Base-by-base conservation (phyloP, 2,329 filamentous ascomycete species). In the Macroventuria anomochaeta region DNA sequence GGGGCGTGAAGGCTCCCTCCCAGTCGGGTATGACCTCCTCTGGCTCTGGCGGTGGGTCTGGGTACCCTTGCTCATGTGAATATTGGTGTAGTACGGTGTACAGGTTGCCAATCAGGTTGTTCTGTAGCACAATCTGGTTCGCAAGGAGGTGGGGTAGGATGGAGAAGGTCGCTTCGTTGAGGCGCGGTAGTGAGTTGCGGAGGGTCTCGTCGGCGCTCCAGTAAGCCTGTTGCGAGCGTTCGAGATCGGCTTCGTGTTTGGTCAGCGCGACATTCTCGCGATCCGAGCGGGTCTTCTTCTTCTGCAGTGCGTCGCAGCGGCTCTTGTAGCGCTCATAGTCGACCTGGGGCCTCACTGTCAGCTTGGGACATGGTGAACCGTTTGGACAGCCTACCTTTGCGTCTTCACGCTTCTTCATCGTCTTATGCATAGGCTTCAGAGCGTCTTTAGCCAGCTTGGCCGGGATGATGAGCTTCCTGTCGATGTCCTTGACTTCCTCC, bases 361-460 rank as follows among this genome's bases (percentile, higher is more conserved):
- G 61, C 33, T 23, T 21, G 6, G 15, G 20, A 11, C 10, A 15
- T 2, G 7, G 13, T 34, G 15, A 12, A 17, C 17, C 28, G 8
- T 18, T 17, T 1, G 13, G n/a, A 3, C 5, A 2, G 13, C 68
- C 8, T 55, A 83, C 82, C 77, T 91, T 88, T 75, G 87, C 90
- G 65, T 93, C 89, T 69, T 95, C 90, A 39, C 91, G 81, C 74
- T 91, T 92, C 77, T 93, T 95, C 68, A 96, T 90, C 1, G 87
- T 88, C 76, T 92, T 95, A 67, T 89, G 87, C 70, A 95, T 81
- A 2, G 88, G 86, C 60, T 87, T 84, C 55, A 93, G 80, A 47
- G 78, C 84, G 46, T 88, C 85, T 65, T 85, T 88, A 7, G 88
- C 88, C 46, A 88, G 83, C 52, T 83, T 84, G 3, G 88, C 88